Conservation (phyloP, 2,329 filamentous ascomycete genomes). For the Hymenoscyphus fructigenus region DNA sequence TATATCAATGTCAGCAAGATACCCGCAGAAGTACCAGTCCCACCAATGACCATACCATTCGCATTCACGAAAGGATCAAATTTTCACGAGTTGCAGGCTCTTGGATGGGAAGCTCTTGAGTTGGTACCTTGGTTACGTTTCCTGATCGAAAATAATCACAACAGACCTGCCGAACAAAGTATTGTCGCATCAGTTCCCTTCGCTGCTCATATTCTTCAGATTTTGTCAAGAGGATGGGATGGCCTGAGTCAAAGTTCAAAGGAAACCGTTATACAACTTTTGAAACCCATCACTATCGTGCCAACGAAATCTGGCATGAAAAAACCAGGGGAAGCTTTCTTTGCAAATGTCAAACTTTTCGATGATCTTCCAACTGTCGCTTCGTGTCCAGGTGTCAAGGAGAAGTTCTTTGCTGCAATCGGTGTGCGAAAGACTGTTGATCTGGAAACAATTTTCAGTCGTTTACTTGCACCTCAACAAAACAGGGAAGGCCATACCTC, state of each 20-base stretch:
- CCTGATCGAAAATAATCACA: constrained; percentile 65
- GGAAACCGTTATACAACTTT: constrained; percentile 59
- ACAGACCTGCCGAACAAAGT: constrained; percentile 61
- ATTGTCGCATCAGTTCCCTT: constrained; percentile 72
- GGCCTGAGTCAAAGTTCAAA: constrained; percentile 67
- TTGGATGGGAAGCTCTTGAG: constrained; percentile 85
- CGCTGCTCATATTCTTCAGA: constrained; percentile 70
- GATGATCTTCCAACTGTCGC: constrained; percentile 85
- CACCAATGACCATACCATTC: constrained; percentile 79
- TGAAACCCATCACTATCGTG: constrained; percentile 72
- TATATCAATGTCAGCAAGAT: constrained; percentile 79
- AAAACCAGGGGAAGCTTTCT: constrained; percentile 83
- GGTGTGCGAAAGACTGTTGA: constrained; percentile 96
- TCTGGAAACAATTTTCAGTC: constrained; percentile 86
- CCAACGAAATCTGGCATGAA: constrained; percentile 91
- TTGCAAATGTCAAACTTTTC: constrained; percentile 89
- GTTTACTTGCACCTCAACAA: constrained; percentile 65
- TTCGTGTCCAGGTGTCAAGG: constrained; percentile 76
- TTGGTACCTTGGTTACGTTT: constrained; percentile 83
- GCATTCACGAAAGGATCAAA: constrained; percentile 73
- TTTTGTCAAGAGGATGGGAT: constrained; percentile 91
- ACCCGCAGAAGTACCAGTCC: constrained; percentile 76
- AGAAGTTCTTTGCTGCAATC: constrained; percentile 79
- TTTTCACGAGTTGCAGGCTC: constrained; percentile 67
- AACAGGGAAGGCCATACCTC: constrained; percentile 47